Evolutionary conservation across 2,329 filamentous ascomycete genomes (phyloP).

Genomic region (Ascomycota sp.): DNA sequence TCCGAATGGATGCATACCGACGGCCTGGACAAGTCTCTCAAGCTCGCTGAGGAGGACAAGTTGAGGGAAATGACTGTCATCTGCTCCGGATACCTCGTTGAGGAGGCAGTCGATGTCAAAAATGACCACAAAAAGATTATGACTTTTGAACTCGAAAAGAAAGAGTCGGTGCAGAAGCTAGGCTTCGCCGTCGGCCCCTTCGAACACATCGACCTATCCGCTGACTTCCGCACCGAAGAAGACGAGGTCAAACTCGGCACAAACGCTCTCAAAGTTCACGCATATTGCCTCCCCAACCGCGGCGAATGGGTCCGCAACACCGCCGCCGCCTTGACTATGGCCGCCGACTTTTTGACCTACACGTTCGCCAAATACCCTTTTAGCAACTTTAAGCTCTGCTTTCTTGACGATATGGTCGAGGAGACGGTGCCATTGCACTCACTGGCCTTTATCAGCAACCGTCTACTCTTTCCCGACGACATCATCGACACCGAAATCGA

Average conservation of each 20-base stretch:
- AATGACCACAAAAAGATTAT: conserved; percentile 74
- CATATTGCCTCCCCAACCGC: conserved; percentile 74
- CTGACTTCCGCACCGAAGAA: conserved; percentile 73
- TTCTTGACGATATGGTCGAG: conserved; percentile 69
- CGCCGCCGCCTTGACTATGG: conserved; percentile 63
- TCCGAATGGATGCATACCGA: conserved; percentile 15
- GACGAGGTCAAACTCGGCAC: conserved; percentile 80
- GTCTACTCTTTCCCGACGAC: conserved; percentile 65
- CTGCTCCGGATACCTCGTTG: conserved; percentile 73
- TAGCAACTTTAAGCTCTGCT: conserved; percentile 78
- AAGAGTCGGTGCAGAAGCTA: conserved; percentile 70
- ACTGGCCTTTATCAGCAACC: conserved; percentile 70
- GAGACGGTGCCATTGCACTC: conserved; percentile 64
- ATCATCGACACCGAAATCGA: conserved; percentile 73
- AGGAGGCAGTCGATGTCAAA: conserved; percentile 57
- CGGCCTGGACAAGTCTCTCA: conserved; percentile 18
- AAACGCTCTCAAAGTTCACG: conserved; percentile 74
- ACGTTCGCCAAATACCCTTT: conserved; percentile 84
- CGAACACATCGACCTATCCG: conserved; percentile 69
- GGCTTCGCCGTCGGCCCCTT: conserved; percentile 91
- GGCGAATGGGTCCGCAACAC: conserved; percentile 71
- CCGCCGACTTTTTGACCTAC: conserved; percentile 79
- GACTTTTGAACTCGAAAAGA: conserved; percentile 57
- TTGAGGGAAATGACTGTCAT: conserved; percentile 75
- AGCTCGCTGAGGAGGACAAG: conserved; percentile 58